phyloP scores from a whole-genome alignment of 805 yeast species.

The Wilhelminamyces savonicus region DNA sequence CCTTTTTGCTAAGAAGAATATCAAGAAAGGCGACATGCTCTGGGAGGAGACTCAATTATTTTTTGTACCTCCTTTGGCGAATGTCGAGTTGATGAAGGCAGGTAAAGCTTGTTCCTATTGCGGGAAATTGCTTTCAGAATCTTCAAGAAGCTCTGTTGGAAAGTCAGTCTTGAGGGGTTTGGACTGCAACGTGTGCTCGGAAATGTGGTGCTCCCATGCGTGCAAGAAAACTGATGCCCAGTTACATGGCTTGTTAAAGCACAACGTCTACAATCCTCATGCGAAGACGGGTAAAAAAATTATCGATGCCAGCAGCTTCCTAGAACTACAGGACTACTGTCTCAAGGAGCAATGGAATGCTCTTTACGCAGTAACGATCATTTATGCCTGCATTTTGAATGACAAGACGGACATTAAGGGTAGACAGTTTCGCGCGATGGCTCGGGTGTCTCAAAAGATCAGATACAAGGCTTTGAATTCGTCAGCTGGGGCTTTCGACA shows the following conservation, averaged over 20 bases:
- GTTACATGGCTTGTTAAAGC: conserved; percentile 52
- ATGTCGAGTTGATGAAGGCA: conserved; percentile 46
- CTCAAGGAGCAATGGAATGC: conserved; percentile 62
- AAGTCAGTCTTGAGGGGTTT: conserved; percentile 39
- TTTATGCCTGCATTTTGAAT: conserved; percentile 39
- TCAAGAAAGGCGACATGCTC: conserved; percentile 45
- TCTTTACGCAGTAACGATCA: conserved; percentile 56
- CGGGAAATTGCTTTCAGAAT: conserved; percentile 44
- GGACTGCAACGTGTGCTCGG: conserved; percentile 59
- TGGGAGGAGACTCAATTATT: conserved; percentile 60
- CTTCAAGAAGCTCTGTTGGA: conserved; percentile 18
- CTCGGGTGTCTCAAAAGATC: conserved; percentile 60
- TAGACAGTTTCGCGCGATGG: conserved; percentile 55
- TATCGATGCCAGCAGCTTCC: conserved; percentile 47
- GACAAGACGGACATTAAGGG: conserved; percentile 37
- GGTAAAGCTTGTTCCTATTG: conserved; percentile 73
- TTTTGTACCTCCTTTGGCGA: conserved; percentile 63
- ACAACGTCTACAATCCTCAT: conserved; percentile 30
- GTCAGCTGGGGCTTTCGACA: conserved; percentile 48
- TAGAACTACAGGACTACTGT: conserved; percentile 53
- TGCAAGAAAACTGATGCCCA: conserved; percentile 52
- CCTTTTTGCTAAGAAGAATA: conserved; percentile 43
- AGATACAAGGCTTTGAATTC: conserved; percentile 56
- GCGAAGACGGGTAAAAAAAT: conserved; percentile 23
- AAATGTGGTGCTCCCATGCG: conserved; percentile 61